These are phyloP conservation scores for Pelargonium citronellum DNA, from an alignment of 441 rosid species.

Conservation along the genomic window DNA sequence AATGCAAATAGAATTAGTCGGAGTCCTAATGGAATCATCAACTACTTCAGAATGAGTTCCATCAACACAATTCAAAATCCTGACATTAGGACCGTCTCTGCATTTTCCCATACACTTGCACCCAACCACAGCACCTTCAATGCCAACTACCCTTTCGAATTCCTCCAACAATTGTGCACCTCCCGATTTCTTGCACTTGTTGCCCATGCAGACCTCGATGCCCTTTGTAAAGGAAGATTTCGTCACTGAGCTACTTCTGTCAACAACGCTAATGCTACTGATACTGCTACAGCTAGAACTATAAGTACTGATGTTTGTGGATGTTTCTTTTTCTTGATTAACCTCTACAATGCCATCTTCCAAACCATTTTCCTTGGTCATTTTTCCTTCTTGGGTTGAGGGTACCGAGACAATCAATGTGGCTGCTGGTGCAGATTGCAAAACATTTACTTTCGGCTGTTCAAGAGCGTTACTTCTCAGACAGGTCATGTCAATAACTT, in stretches of 20 bases:
- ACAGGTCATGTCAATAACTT: constrained; percentile 39
- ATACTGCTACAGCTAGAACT: neutral
- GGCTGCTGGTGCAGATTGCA: constrained; percentile 11
- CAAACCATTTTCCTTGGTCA: neutral
- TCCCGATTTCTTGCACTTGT: constrained; percentile 67
- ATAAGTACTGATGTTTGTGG: neutral
- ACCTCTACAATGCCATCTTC: constrained; percentile 7
- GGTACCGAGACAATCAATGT: neutral
- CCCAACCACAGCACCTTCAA: constrained; percentile 43
- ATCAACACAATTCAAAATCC: constrained; percentile 28
- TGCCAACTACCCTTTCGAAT: constrained; percentile 42
- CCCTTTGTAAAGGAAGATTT: constrained; percentile 18
- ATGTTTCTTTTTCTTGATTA: constrained; percentile 5
- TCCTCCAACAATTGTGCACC: constrained; percentile 46
- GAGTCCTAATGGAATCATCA: constrained; percentile 16
- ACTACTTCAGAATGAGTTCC: constrained; percentile 15
- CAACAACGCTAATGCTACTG: neutral
- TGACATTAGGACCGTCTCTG: constrained; percentile 66
- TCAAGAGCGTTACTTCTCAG: constrained; percentile 22
- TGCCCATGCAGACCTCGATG: constrained; percentile 76
- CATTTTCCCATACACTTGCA: constrained; percentile 88
- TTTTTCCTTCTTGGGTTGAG: neutral
- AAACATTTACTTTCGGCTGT: constrained; percentile 10
- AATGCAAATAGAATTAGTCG: constrained; percentile 41
- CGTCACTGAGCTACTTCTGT: neutral